phyloP scores from a whole-genome alignment of 352 stramenopile genomes.

The Phytophthora ramorum region DNA sequence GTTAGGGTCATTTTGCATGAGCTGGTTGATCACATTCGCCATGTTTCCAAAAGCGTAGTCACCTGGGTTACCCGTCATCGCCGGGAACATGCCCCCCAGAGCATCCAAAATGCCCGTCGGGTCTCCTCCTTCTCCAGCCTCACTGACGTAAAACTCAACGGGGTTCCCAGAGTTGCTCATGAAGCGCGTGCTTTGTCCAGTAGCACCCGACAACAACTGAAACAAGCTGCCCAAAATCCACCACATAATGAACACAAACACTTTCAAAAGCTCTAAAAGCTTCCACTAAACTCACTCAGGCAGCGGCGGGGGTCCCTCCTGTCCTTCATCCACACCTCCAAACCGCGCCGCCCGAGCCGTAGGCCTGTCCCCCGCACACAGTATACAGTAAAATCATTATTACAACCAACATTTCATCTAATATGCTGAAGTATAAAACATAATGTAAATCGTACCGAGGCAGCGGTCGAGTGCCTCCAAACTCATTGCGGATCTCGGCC shows the following conservation, averaged over 20 bases:
- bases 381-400: constrained; percentile 8
- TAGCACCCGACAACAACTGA: constrained; percentile 48
- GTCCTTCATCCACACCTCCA: constrained; percentile 22
- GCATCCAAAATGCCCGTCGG: constrained; percentile 62
- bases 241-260: constrained; percentile 6
- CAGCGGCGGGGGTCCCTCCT: constrained; percentile 22
- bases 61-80: constrained; percentile 66
- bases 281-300: constrained; percentile 32
- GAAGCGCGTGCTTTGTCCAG: constrained; percentile 54
- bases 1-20: constrained; percentile 91
- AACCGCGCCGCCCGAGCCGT: constrained; percentile 23
- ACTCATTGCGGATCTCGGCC: constrained; percentile 45
- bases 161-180: constrained; percentile 72
- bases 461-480: constrained; percentile 31
- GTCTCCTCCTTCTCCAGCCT: constrained; percentile 47
- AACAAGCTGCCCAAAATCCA: constrained; percentile 41
- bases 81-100: constrained; percentile 67
- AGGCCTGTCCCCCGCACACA: constrained; percentile 11
- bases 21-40: constrained; percentile 86
- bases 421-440: neutral
- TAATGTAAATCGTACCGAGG: constrained; percentile 17
- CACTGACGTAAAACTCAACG: constrained; percentile 83
- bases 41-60: constrained; percentile 90
- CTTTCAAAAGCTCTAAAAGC: neutral
- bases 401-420: constrained; percentile 4